A percentile compares a stretch with the other conserved stretches of the same genome.
Evolutionary conservation across 164 flowering plant genomes (phyloP).

Genomic region (Aristolochia fimbriata): DNA sequence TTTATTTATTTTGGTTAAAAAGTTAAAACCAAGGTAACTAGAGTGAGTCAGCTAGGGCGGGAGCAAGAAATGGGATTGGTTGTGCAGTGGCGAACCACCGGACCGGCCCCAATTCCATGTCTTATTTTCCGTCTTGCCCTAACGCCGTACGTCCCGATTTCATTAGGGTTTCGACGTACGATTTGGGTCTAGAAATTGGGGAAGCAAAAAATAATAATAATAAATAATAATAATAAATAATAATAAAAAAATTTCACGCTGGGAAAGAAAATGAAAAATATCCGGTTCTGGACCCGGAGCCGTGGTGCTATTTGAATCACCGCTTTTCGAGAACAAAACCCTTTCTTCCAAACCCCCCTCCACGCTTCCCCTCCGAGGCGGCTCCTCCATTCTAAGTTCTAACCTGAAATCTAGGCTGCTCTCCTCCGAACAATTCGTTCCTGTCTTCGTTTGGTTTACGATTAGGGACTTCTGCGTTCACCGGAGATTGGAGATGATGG

Average conservation of each 20-base stretch:
- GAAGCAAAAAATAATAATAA: too few species aligned
- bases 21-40: too few species aligned
- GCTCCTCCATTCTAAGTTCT: constrained; percentile 13
- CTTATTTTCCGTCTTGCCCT: too few species aligned
- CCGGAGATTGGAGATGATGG: neutral
- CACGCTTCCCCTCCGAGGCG: constrained; percentile 8
- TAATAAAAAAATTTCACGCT: neutral
- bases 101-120: too few species aligned
- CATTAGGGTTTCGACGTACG: neutral
- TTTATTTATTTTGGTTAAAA: too few species aligned
- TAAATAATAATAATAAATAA: too few species aligned
- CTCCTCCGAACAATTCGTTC: neutral
- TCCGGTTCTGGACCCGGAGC: constrained; percentile 13
- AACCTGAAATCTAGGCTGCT: too few species aligned
- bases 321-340: constrained; percentile 7
- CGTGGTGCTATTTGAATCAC: constrained; percentile 26
- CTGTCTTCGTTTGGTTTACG: constrained; percentile 5
- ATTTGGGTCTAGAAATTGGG: too few species aligned
- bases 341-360: neutral
- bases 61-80: too few species aligned
- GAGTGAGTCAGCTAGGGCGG: too few species aligned
- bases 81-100: too few species aligned
- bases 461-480: neutral
- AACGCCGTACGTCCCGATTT: neutral
- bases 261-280: neutral